These are phyloP conservation scores for Botrytis elliptica DNA, from an alignment of 2,329 filamentous ascomycete genomes.

Conservation along the genomic window DNA sequence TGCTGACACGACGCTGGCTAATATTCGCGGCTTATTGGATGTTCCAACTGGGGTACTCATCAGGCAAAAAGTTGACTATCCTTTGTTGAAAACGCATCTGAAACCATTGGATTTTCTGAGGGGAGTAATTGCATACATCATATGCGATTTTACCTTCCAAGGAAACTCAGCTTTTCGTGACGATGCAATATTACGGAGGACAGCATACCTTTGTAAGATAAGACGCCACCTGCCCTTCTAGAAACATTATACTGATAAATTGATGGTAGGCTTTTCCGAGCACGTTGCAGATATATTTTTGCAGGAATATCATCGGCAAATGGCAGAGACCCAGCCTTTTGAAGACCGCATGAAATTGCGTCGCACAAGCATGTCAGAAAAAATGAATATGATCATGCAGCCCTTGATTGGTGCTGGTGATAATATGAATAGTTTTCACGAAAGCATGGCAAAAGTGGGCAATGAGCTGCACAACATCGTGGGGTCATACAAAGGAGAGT, in stretches of 20 bases:
- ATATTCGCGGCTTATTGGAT: neutral
- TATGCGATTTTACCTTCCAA: neutral
- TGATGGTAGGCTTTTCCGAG: neutral
- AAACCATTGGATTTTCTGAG: neutral
- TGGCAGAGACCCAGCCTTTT: neutral
- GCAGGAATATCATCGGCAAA: neutral
- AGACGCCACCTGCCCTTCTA: neutral
- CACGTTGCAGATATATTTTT: neutral
- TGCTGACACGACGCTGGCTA: neutral
- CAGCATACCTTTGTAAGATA: neutral
- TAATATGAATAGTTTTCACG: neutral
- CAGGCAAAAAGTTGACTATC: neutral
- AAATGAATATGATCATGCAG: slow-evolving; percentile 1
- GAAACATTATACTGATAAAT: neutral
- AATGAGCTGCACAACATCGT: neutral
- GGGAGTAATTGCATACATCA: neutral
- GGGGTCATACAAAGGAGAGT: neutral
- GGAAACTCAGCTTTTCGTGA: neutral
- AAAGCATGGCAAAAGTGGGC: neutral
- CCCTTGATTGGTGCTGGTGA: slow-evolving; percentile 7
- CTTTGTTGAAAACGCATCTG: neutral
- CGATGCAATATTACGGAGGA: neutral
- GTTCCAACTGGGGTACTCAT: neutral
- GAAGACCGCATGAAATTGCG: neutral
- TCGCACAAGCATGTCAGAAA: neutral